Evolutionary conservation across 108 stramenopile species (phyloP).

Genomic region (Ochromonas danica): DNA sequence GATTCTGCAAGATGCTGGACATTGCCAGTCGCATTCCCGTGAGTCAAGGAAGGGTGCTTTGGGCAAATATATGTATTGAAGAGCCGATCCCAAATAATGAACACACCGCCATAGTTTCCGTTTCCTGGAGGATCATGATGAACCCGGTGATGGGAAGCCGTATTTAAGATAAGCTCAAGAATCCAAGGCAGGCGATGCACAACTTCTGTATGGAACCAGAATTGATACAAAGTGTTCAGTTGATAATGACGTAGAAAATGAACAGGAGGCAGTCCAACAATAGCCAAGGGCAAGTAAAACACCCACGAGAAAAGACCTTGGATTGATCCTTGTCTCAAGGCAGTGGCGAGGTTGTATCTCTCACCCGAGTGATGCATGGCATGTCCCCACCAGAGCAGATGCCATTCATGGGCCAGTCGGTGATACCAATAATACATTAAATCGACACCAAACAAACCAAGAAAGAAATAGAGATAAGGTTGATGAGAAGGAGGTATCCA

Average conservation of each 20-base stretch:
- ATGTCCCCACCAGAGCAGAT: constrained; percentile 44
- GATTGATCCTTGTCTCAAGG: constrained; percentile 39
- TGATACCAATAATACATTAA: constrained; percentile 47
- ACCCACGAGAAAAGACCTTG: constrained; percentile 21
- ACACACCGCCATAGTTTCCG: constrained; percentile 49
- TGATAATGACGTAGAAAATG: constrained; percentile 36
- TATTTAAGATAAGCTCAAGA: constrained; percentile 46
- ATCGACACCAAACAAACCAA: constrained; percentile 40
- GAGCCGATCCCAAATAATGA: constrained; percentile 49
- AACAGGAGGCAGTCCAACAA: constrained; percentile 36
- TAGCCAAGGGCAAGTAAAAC: constrained; percentile 42
- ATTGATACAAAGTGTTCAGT: constrained; percentile 48
- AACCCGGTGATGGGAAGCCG: constrained; percentile 50
- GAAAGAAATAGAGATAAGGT: not conserved
- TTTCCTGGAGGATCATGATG: constrained; percentile 44
- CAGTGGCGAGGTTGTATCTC: constrained; percentile 49
- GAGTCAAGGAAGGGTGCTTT: no score
- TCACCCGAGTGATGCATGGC: constrained; percentile 48
- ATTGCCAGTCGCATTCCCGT: not conserved
- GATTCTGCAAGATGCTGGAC: not conserved
- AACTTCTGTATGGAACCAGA: constrained; percentile 50
- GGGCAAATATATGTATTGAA: constrained; percentile 51
- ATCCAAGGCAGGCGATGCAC: constrained; percentile 33
- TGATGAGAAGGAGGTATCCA: not conserved
- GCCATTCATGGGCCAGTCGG: constrained; percentile 36